Evolutionary conservation across 768 basidiomycete genomes (phyloP), one percentile per base, ranked within the genome.

Genomic region (Rhodocollybia butyracea): DNA sequence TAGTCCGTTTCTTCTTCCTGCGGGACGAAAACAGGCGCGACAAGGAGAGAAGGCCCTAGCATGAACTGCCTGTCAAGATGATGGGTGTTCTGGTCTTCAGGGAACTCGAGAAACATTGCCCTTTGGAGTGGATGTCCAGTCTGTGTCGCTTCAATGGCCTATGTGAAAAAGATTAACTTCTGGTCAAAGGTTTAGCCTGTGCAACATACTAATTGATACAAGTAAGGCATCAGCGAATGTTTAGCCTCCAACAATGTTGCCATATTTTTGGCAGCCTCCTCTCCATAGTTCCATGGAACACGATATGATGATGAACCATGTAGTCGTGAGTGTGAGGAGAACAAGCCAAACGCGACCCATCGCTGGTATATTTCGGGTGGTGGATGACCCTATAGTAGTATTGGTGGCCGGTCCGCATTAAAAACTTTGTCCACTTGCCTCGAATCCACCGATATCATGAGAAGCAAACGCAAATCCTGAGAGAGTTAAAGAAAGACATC

Each of bases 361-460:
- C 88, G 84, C 60, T 85, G 82, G 64, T 86, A 89, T 41, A 89
- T 81, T 61, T 84, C 82, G 0, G 84, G 78, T 8, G 82, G 80
- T 2, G 86, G 86, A 51, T 81, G 82, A 10, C 86, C 86, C 80
- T 84, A 8, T 22, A 36, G 12, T 26, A 32, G 21, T 36, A n/a
- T 26, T 22, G 31, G 22, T 31, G 11, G 24, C 5, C 17, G 22
- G 6, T 57, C 45, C 24, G 17, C 10, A 30, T 4, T 39, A 15
- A 3, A n/a, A 1, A 11, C 19, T 4, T 46, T 6, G 29, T 12
- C 29, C 2, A 59, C 73, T 42, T 43, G 79, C 82, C 73, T 89
- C 87, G 59, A 88, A 90, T 1, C 88, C 88, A 24, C 87, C 88
- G 54, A 91, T 88, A 63, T 91, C 88, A 66, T 88, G 86, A 17